Conservation (phyloP, 768 basidiomycete species). For the Tylopilus sp. region DNA sequence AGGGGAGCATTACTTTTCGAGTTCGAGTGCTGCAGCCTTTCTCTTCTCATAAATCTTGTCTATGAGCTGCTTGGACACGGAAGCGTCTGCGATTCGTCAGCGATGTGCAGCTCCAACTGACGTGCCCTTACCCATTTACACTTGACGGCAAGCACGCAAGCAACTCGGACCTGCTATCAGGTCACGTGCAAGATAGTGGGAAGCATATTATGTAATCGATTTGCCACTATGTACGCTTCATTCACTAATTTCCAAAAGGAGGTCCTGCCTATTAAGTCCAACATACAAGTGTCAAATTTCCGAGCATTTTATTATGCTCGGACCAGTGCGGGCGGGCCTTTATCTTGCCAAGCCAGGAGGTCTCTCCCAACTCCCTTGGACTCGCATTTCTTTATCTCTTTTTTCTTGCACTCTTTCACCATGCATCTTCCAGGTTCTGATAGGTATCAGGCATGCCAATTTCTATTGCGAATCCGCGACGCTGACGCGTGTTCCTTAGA, state of each 20-base stretch:
- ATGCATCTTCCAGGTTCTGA: constrained; percentile 12
- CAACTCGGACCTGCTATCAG: neutral
- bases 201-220: neutral
- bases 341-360: neutral
- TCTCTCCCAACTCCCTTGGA: neutral
- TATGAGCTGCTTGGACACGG: constrained; percentile 74
- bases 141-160: neutral
- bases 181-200: constrained; percentile 1
- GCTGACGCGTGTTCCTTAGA: constrained; percentile 8
- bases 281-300: too few species aligned
- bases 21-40: constrained; percentile 90
- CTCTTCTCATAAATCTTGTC: constrained; percentile 97
- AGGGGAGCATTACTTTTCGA: constrained; percentile 72
- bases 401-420: neutral
- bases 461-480: neutral
- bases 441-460: constrained; percentile 1
- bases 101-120: neutral
- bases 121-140: constrained; percentile 18
- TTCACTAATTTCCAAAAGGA: neutral
- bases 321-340: neutral
- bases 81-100: constrained; percentile 48
- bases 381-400: neutral
- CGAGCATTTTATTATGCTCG: neutral
- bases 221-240: neutral
- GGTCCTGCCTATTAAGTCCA: neutral